These are phyloP conservation scores for Eucalyptus shirleyi DNA, from an alignment of 345 rosid species.

Conservation along the genomic window DNA sequence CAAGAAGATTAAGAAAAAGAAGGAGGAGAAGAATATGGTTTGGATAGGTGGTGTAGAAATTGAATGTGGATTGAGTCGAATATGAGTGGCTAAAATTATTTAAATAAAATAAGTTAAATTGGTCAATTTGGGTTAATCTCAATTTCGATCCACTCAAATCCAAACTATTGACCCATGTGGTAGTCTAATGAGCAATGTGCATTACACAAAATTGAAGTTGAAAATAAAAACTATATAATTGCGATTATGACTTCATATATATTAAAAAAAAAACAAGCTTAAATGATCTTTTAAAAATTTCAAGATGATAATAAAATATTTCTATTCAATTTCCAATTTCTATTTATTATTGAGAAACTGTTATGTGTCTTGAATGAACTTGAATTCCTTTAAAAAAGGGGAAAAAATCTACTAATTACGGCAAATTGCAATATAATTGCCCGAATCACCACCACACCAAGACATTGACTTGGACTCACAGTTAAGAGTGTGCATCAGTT, in stretches of 20 bases:
- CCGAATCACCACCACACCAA: neutral
- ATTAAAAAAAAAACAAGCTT: neutral
- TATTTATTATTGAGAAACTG: neutral
- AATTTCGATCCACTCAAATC: neutral
- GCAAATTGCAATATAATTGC: neutral
- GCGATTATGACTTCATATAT: neutral
- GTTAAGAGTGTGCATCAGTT: neutral
- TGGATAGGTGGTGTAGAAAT: neutral
- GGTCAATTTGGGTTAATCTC: neutral
- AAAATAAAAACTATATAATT: neutral
- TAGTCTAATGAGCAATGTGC: neutral
- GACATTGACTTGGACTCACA: neutral
- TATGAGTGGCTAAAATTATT: neutral
- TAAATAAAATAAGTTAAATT: neutral
- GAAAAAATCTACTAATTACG: neutral
- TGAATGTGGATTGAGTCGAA: neutral
- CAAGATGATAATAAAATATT: neutral
- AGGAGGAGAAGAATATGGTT: neutral
- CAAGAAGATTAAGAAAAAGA: neutral
- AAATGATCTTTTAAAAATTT: neutral
- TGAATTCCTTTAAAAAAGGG: neutral
- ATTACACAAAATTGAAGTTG: neutral
- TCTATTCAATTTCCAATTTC: neutral
- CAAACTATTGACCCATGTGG: neutral
- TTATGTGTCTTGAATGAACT: neutral